Base-by-base conservation (phyloP, 352 stramenopile species). In the Peronospora farinosa region DNA sequence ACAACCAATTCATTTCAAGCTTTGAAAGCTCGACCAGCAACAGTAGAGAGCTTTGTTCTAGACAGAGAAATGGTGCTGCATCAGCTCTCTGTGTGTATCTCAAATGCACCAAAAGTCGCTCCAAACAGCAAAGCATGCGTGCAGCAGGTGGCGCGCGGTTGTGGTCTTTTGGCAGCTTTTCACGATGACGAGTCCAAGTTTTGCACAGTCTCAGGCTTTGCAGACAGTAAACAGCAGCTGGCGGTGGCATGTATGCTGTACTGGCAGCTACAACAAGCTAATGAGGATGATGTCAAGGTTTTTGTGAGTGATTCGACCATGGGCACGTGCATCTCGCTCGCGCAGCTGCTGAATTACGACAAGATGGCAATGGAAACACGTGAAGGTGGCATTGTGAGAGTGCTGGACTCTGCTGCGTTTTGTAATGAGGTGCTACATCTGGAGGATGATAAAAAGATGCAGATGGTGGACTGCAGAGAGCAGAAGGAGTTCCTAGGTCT, bases 401-500 rank as follows among this genome's bases (percentile, higher is more conserved):
- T 70, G 15, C 23, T 78, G 21, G 28, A 54, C 9, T 39, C 51
- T 40, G 27, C 35, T 27, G 44, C 37, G 17, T 69, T 85, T 23
- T 44, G 67, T 3, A 45, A 63, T n/a, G 32, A 62, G 11, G 48
- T 72, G 41, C 33, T 68, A n/a, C 45, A 67, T 21, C 51, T 69
- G 21, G 44, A 69, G 5, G 53, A 54, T 2, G 56, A 68, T 16
- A 49, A 65, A 15, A 50, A 64, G 23, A 45, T 63, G 13, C 72
- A 84, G 44, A 51, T 86, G 15, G 32, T 86, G 25, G 77, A 88
- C 37, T 83, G 72, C 21, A 68, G 77, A 46, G 19, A 63, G n/a
- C 17, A 67, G 17, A 54, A 64, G 9, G 65, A 71, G 17, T 88
- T 80, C 38, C 39, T 85, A n/a, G 74, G 77, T 5, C 32, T 86